Evolutionary conservation across 345 rosid species (phyloP), one percentile per base, ranked within the genome.

Genomic region (Corymbia maculata): DNA sequence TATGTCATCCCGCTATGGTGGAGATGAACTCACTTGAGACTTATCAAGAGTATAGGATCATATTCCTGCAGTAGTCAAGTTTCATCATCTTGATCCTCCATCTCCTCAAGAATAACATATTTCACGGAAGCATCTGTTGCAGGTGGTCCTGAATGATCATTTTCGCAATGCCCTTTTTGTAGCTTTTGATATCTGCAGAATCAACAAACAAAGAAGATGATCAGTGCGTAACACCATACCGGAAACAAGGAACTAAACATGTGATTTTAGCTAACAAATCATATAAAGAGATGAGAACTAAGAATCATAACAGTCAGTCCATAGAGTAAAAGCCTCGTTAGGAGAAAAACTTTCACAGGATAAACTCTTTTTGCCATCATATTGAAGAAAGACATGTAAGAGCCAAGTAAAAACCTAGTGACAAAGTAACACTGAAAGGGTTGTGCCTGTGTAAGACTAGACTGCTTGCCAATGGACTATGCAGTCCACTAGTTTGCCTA

Each of bases 101-200:
- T 90, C 92, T 96, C 98, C 92, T 97, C 98, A 50, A 97, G 96
- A 90, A 96, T 98, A 88, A 95, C 98, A 91, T 98, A 98, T 90
- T 95, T 96, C 2, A 94, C 94, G 52, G 93, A 90, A 89, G 86
- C 90, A 86, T 88, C 92, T 75, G 90, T 87, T n/a, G 88, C 44
- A 14, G 90, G 87, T 11, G 90, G 86, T 85, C 88, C 89, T 2
- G 19, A 85, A 51, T 52, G 87, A 66, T 91, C 93, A 75, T 90
- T 91, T 88, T 91, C 95, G 70, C 88, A 55, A 50, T 92, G 94
- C 42, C 94, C 93, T 64, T 90, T 92, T 61, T 93, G 94, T 85
- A 98, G 94, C 89, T 95, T 98, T 49, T 92, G 92, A 87, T 98
- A 98, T 90, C 99, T 98, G 92, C 85, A 88, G 90, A 52, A 64